Conservation (phyloP, 306 rosid genomes). For the Cucurbita maxima region DNA sequence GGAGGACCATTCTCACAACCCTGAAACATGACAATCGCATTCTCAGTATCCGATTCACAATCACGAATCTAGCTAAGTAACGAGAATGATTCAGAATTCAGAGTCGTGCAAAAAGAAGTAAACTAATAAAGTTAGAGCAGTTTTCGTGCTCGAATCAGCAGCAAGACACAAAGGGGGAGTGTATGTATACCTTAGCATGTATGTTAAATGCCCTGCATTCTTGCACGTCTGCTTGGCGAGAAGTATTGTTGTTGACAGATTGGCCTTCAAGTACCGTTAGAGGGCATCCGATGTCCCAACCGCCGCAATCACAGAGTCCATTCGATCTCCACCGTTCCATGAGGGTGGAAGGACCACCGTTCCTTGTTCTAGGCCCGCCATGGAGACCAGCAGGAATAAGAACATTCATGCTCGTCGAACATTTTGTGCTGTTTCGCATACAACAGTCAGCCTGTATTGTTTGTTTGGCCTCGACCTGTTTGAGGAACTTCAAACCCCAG, state of each 20-base stretch:
- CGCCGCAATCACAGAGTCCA: conserved; percentile 89
- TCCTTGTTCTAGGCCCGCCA: conserved; percentile 71
- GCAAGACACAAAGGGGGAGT: neutral
- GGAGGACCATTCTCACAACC: conserved; percentile 30
- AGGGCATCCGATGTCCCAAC: conserved; percentile 98
- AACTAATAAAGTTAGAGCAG: too few relatives aligned
- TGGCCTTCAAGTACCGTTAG: conserved; percentile 49
- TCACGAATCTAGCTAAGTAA: neutral
- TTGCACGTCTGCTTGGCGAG: conserved; percentile 23
- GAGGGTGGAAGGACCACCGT: conserved; percentile 73
- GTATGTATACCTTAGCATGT: conserved; percentile 37
- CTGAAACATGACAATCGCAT: conserved; percentile 13
- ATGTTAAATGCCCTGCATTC: conserved; percentile 57
- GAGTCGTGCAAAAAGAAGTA: too few relatives aligned
- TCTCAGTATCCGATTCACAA: too few relatives aligned
- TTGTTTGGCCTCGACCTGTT: conserved; percentile 39
- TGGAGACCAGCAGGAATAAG: conserved; percentile 82
- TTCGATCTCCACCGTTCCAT: conserved; percentile 82
- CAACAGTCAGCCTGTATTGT: conserved; percentile 23
- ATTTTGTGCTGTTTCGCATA: conserved; percentile 27
- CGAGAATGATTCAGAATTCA: too few relatives aligned
- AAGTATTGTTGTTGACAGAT: conserved; percentile 22
- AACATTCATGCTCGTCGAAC: conserved; percentile 52
- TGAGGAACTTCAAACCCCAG: conserved; percentile 91
- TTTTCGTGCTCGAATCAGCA: too few relatives aligned